Evolutionary conservation across 2,329 filamentous ascomycete species (phyloP).

Genomic region (Daldinia sp.): DNA sequence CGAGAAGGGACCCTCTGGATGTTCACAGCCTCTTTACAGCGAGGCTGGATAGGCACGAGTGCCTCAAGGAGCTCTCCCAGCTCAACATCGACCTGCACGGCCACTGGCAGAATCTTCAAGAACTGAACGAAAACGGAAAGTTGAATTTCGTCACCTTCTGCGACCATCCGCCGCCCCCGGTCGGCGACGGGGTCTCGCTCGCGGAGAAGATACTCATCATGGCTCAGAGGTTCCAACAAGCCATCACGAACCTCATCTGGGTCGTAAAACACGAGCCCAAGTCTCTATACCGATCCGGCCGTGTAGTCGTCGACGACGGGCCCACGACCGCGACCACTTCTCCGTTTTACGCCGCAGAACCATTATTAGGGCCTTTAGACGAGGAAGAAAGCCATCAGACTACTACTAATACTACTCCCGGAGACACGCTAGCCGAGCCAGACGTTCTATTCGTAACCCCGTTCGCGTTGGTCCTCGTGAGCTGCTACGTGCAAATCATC

Average conservation of each 20-base stretch:
- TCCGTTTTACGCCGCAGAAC: background rate
- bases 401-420: background rate
- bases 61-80: conserved; percentile 40
- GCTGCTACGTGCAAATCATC: conserved; percentile 42
- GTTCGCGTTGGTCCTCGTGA: conserved; percentile 36
- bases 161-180: conserved; percentile 21
- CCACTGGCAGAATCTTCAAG: conserved; percentile 15
- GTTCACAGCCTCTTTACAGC: conserved; percentile 32
- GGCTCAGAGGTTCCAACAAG: conserved; percentile 38
- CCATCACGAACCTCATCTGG: conserved; percentile 36
- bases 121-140: conserved; percentile 7
- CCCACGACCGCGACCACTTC: background rate
- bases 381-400: background rate
- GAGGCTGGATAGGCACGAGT: conserved; percentile 37
- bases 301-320: conserved; percentile 5
- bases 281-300: background rate
- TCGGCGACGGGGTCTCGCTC: conserved; percentile 32
- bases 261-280: conserved; percentile 34
- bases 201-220: conserved; percentile 39
- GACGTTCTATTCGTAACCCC: conserved; percentile 25
- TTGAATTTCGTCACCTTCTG: conserved; percentile 32
- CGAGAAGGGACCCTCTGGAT: conserved; percentile 28
- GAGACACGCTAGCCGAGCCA: background rate
- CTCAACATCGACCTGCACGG: conserved; percentile 41
- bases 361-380: background rate